Base-by-base conservation (phyloP, 1,284 basidiomycete species). In the Ceratobasidium papillatum region DNA sequence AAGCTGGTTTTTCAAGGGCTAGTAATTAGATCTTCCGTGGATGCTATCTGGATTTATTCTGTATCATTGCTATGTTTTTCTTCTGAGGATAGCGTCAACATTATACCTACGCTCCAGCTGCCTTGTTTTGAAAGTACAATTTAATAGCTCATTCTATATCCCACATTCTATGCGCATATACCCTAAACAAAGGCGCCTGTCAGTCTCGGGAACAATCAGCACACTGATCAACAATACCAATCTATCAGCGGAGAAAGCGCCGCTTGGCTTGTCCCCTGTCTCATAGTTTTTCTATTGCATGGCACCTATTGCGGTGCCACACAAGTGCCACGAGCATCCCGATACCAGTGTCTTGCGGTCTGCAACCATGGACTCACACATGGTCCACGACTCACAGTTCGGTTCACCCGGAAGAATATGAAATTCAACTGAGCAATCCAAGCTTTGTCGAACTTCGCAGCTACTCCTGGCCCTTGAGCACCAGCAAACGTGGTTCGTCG, bases 1-100 rank as follows among this genome's bases (percentile, higher is more conserved):
- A 65, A 94, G 93, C 68, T 94, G 92, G 92, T 94, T 94, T 84
- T 94, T 94, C 87, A 79, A 76, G 38, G 59, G 56, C 45, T 72
- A 12, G 34, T 61, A 25, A 72, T 34, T 72, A 72, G 68, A 72
- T 32, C 49, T 17, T 72, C 27, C 58, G 68, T 61, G 27, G 43
- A 61, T 45, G 47, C n/a, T 61, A 58, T 38, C 58, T 58, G 17
- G 68, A 56, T 72, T 72, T 61, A 49, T 45, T 72, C 38, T 59
- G 56, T 72, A 38, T 30, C 52, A 54, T 59, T 54, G 68, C 43
- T 61, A 34, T 32, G 30, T 51, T 41, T n/a, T 59, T 54, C 68
- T n/a, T 47, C 43, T 51, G 68, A 51, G 45, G 56, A 14, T 51
- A 27, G 58, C 56, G 49, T 41, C 36, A 25, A 45, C 68, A 43